Evolutionary conservation across 1,284 basidiomycete genomes (phyloP), one percentile per base, ranked within the genome.

Genomic region (Volvariella volvacea): DNA sequence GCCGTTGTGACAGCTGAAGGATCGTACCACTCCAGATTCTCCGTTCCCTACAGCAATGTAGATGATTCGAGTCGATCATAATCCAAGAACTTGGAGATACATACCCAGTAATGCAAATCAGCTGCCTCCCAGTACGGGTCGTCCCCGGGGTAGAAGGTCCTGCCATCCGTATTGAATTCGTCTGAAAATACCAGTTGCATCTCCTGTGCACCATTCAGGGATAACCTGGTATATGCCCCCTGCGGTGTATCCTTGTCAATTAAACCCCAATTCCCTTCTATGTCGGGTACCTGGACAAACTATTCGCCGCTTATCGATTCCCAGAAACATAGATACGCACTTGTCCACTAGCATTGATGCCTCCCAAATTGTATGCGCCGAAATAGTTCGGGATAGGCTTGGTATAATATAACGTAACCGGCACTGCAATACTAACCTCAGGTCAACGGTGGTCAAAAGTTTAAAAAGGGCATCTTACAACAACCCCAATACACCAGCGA

Each of bases 1-100:
- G 65, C 62, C 0, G 95, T 99, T 0, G 80, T 89, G 48, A 93
- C 67, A 1, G 86, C 84, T n/a, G 72, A 76, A 0, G 94, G 93
- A 52, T 90, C 67, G 51, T 60, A 79, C 74, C 66, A 74, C 50
- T 85, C 80, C 48, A 82, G 54, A 55, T 83, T 80, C 50, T 76
- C 73, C 20, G 75, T 77, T 16, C 56, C 60, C 68, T 70, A 44
- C 22, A 28, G 7, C 41, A 34, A 2, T n/a, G 22, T 12, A 14
- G 39, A 15, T 41, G 20, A 12, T 17, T 30, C 34, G 30, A 46
- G 32, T 40, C 15, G 41, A 36, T 16, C 39, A 17, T 36, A 21
- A 22, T 15, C 3, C 10, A 32, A 14, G 3, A 6, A 16, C 12
- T 39, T n/a, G 15, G n/a, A 36, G 12, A 9, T 17, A 48, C 57